phyloP scores from a whole-genome alignment of 495 filamentous ascomycete species.

The Podospora bellae-mahoneyi region DNA sequence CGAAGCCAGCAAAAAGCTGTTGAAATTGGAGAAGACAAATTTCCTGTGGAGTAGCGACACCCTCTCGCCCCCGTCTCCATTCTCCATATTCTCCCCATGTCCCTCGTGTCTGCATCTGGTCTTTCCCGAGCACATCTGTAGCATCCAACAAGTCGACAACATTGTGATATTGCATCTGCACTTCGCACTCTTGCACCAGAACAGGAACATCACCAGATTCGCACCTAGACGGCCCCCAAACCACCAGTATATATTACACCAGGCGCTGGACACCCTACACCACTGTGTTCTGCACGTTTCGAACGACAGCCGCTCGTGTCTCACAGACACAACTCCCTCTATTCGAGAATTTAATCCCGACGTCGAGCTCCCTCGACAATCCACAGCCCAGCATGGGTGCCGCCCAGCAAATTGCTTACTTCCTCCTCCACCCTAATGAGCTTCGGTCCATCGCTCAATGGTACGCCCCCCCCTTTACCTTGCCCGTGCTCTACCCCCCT shows the following conservation, averaged over 20 bases:
- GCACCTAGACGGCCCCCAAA: not conserved
- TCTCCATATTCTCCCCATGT: not conserved
- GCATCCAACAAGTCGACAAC: not conserved
- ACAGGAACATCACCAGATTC: not conserved
- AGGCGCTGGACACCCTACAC: not conserved
- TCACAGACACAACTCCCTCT: conserved; percentile 14
- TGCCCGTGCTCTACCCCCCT: not conserved
- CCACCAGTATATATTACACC: not conserved
- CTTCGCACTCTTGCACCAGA: not conserved
- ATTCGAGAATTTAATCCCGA: not conserved
- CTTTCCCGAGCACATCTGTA: not conserved
- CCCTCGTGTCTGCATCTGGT: not conserved
- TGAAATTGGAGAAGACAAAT: conserved; percentile 21
- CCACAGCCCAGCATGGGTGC: conserved; percentile 38
- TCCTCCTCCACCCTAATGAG: conserved; percentile 70
- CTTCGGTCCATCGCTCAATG: conserved; percentile 89
- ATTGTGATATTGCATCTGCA: not conserved
- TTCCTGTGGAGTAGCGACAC: conserved; percentile 18
- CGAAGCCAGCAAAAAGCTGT: too few species aligned
- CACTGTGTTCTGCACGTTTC: not conserved
- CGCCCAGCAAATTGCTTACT: conserved; percentile 63
- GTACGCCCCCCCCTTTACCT: conserved; percentile 40
- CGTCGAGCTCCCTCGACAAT: conserved; percentile 4
- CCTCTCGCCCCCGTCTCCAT: conserved; percentile 10
- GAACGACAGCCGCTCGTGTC: conserved; percentile 11